A percentile compares a stretch with the other conserved stretches of the same genome.
These are phyloP conservation scores for Penicillium griseofulvum DNA, from an alignment of 2,329 filamentous ascomycete genomes.

Conservation along the genomic window DNA sequence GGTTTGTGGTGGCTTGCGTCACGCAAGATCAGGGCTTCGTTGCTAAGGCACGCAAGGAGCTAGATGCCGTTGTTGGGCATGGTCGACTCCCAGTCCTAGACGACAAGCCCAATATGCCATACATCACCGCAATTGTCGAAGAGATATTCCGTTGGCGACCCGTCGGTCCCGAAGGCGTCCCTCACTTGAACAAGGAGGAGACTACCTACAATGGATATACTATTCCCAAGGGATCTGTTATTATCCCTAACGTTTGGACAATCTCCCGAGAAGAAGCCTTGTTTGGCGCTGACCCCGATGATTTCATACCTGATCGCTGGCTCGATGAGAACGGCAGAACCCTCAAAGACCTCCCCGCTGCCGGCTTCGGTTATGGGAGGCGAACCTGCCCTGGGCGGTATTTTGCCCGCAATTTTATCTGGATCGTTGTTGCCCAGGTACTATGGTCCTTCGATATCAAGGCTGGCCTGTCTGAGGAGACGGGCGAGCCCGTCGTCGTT, in stretches of 20 bases:
- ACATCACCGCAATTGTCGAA: constrained; percentile 29
- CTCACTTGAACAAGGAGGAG: constrained; percentile 28
- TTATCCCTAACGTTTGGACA: constrained; percentile 22
- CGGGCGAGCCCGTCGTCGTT: neutral
- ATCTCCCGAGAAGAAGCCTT: neutral
- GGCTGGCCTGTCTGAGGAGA: neutral
- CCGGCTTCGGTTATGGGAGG: neutral
- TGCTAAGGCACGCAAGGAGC: constrained; percentile 9
- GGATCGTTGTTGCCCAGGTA: neutral
- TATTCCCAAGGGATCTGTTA: constrained; percentile 35
- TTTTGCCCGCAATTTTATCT: neutral
- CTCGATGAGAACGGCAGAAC: neutral
- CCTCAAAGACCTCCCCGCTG: neutral
- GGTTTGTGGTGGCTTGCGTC: neutral
- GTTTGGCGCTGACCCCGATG: neutral
- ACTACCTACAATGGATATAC: constrained; percentile 30
- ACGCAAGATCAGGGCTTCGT: constrained; percentile 5
- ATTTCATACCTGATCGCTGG: neutral
- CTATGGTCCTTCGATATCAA: neutral
- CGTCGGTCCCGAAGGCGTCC: constrained; percentile 17
- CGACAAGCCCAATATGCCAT: constrained; percentile 26
- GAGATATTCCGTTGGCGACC: constrained; percentile 32
- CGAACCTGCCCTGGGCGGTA: neutral
- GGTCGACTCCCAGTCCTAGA: constrained; percentile 30
- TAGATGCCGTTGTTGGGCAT: constrained; percentile 23